Evolutionary conservation across 129 eudicot genomes (phyloP).

Genomic region (Lactuca sativa): DNA sequence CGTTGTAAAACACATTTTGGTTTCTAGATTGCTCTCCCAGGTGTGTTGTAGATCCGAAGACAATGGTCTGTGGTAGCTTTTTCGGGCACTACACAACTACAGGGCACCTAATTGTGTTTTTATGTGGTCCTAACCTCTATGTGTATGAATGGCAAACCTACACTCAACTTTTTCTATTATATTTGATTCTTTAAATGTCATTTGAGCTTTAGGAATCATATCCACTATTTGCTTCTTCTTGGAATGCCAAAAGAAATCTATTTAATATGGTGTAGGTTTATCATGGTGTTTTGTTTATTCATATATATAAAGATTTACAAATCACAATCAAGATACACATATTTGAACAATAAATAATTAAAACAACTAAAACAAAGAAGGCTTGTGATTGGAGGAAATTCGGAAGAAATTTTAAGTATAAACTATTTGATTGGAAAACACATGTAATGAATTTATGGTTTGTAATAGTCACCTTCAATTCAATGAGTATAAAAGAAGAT

Average conservation of each 20-base stretch:
- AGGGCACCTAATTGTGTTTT: constrained; percentile 36
- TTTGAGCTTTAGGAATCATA: constrained; percentile 31
- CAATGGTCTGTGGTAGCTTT: constrained; percentile 54
- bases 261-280: constrained; percentile 23
- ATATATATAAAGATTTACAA: constrained; percentile 28
- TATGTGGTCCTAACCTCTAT: constrained; percentile 34
- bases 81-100: constrained; percentile 37
- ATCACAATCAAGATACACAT: constrained; percentile 1
- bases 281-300: constrained; percentile 16
- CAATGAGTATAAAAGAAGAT: background rate
- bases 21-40: constrained; percentile 55
- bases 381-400: background rate
- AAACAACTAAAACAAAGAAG: background rate
- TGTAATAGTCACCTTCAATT: too few relatives aligned
- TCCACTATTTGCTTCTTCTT: constrained; percentile 37
- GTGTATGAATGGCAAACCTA: constrained; percentile 23
- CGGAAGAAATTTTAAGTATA: background rate
- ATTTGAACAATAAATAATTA: background rate
- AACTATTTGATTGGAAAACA: background rate
- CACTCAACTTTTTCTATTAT: background rate
- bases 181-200: constrained; percentile 2
- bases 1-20: constrained; percentile 23
- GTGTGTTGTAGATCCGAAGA: constrained; percentile 63
- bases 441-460: background rate
- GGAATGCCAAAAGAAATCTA: constrained; percentile 27